Percentiles rank a stretch among this genome's conserved stretches.
phyloP scores from a whole-genome alignment of 2,329 filamentous ascomycete species.

The Fusarium musae region DNA sequence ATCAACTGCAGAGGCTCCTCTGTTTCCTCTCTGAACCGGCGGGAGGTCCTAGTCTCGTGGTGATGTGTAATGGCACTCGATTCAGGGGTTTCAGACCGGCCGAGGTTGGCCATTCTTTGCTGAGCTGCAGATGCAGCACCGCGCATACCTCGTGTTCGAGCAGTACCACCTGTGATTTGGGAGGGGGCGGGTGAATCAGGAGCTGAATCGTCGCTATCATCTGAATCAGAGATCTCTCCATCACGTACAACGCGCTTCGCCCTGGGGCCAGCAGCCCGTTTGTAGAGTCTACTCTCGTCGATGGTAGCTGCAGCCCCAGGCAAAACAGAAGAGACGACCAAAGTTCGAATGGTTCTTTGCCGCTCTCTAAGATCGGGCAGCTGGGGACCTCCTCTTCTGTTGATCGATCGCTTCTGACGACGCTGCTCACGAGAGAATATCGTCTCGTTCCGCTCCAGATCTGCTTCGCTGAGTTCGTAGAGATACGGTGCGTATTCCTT shows the following conservation, averaged over 20 bases:
- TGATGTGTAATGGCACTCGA: slow-evolving; percentile 68
- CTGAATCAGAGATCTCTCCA: slow-evolving; percentile 85
- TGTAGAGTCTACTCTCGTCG: slow-evolving; percentile 89
- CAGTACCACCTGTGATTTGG: slow-evolving; percentile 77
- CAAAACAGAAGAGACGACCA: slow-evolving; percentile 91
- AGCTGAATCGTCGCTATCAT: slow-evolving; percentile 88
- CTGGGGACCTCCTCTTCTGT: slow-evolving; percentile 89
- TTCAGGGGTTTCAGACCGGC: slow-evolving; percentile 91
- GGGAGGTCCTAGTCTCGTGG: slow-evolving; percentile 77
- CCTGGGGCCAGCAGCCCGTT: slow-evolving; percentile 72
- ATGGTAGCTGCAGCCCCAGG: slow-evolving; percentile 84
- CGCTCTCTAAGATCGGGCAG: slow-evolving; percentile 96
- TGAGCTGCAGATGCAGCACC: slow-evolving; percentile 88
- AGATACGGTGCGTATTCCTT: slow-evolving; percentile 95
- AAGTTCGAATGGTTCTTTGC: slow-evolving; percentile 89
- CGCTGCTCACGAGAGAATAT: slow-evolving; percentile 94
- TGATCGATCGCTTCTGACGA: slow-evolving; percentile 94
- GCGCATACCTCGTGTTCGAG: slow-evolving; percentile 87
- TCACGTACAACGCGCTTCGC: slow-evolving; percentile 66
- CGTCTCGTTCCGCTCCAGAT: slow-evolving; percentile 89
- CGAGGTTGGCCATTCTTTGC: slow-evolving; percentile 83
- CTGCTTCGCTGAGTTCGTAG: slow-evolving; percentile 91
- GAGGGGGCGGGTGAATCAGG: slow-evolving; percentile 86
- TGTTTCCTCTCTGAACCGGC: slow-evolving; percentile 79
- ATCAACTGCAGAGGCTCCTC: slow-evolving; percentile 77